Percentiles rank a stretch among this genome's conserved stretches.
Conservation (phyloP, 805 yeast species). For the Ogataea pignaliae region DNA sequence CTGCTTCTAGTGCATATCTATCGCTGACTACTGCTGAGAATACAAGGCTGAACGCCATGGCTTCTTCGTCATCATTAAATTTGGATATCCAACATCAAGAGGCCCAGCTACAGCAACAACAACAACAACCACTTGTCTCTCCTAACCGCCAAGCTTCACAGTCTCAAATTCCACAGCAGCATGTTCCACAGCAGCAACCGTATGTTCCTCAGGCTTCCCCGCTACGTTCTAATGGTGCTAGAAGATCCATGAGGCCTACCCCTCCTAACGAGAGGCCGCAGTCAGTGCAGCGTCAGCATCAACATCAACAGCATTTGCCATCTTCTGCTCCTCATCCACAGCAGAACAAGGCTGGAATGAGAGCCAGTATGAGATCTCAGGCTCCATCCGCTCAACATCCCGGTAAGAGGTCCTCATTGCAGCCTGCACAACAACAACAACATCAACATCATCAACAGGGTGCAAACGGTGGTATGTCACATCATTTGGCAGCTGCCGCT, state of each 20-base stretch:
- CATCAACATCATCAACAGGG: constrained; percentile 18
- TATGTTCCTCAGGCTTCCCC: constrained; percentile 13
- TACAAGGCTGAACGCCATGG: constrained; percentile 65
- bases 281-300: neutral
- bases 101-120: constrained; percentile 7
- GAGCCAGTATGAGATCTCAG: constrained; percentile 1
- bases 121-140: neutral
- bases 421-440: constrained; percentile 24
- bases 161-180: constrained; percentile 4
- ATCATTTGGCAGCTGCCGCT: constrained; percentile 30
- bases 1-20: constrained; percentile 62
- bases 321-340: constrained; percentile 3
- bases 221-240: constrained; percentile 6
- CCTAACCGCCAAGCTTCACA: constrained; percentile 2
- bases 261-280: neutral
- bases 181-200: constrained; percentile 21
- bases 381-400: constrained; percentile 1
- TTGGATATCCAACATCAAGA: constrained; percentile 8
- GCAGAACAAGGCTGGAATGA: neutral
- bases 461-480: constrained; percentile 7
- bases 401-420: constrained; percentile 28
- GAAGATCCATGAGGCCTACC: constrained; percentile 22
- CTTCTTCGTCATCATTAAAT: constrained; percentile 37
- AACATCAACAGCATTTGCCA: neutral
- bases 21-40: constrained; percentile 76